These are phyloP conservation scores for Pseudocercospora fijiensis DNA, from an alignment of 2,329 filamentous ascomycete genomes.

Conservation along the genomic window DNA sequence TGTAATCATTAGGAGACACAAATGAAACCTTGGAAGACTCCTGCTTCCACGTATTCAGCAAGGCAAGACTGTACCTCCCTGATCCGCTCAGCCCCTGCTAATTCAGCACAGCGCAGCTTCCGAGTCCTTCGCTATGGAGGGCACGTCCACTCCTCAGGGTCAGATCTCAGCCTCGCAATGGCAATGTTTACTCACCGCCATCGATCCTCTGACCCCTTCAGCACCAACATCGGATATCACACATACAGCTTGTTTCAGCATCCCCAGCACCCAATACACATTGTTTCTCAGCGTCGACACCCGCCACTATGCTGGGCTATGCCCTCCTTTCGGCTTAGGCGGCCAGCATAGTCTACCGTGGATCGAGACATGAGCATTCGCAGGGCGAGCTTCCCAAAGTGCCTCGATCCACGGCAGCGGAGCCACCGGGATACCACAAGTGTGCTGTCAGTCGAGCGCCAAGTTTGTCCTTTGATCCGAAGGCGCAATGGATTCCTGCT, in stretches of 20 bases:
- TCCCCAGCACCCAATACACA: background rate
- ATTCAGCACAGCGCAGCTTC: background rate
- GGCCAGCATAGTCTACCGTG: no score
- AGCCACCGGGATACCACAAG: background rate
- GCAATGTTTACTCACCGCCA: background rate
- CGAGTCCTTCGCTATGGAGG: background rate
- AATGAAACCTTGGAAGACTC: no score
- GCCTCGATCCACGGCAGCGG: background rate
- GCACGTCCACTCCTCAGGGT: background rate
- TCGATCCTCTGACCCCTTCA: background rate
- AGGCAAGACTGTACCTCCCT: background rate
- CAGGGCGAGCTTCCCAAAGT: no score
- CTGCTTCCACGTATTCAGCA: background rate
- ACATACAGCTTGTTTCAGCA: background rate
- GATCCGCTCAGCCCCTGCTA: background rate
- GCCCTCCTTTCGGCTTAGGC: no score
- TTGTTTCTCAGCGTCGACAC: background rate
- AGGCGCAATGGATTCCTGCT: background rate
- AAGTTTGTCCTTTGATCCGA: background rate
- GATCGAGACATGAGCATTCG: no score
- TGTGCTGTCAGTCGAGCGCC: background rate
- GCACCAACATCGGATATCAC: background rate
- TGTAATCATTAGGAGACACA: no score
- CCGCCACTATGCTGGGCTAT: background rate
- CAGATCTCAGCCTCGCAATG: background rate